Percentiles rank a stretch among this genome's conserved stretches.
phyloP scores from a whole-genome alignment of 2,329 filamentous ascomycete species.

The Cryphonectria japonica region DNA sequence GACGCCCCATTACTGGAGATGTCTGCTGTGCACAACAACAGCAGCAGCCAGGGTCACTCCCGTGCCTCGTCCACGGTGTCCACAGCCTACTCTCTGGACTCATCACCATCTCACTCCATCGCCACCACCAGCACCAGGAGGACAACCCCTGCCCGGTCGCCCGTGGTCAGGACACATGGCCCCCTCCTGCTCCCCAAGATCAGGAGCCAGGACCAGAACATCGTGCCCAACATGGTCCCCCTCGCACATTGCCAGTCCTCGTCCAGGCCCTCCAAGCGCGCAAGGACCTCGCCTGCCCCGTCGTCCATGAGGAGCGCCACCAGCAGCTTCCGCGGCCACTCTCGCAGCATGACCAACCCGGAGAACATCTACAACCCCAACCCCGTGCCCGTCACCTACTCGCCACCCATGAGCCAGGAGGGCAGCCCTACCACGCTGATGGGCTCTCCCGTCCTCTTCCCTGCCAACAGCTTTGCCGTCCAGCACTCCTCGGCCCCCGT shows the following conservation, averaged over 20 bases:
- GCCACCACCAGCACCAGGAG: slow-evolving; percentile 59
- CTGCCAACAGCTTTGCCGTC: slow-evolving; percentile 44
- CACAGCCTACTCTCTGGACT: slow-evolving; percentile 66
- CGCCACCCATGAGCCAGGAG: slow-evolving; percentile 40
- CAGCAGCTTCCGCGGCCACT: slow-evolving; percentile 50
- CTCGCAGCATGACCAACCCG: slow-evolving; percentile 64
- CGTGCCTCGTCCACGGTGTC: slow-evolving; percentile 69
- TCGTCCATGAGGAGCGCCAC: slow-evolving; percentile 33
- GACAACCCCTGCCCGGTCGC: slow-evolving; percentile 71
- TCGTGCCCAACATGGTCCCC: slow-evolving; percentile 56
- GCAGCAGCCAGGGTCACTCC: slow-evolving; percentile 50
- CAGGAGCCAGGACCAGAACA: slow-evolving; percentile 78
- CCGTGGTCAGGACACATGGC: slow-evolving; percentile 72
- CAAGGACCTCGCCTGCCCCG: slow-evolving; percentile 57
- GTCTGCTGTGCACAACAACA: slow-evolving; percentile 46
- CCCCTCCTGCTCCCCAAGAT: slow-evolving; percentile 85
- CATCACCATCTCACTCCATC: slow-evolving; percentile 66
- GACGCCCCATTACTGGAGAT: slow-evolving; percentile 61
- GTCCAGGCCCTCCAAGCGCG: slow-evolving; percentile 60
- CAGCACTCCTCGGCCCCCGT: slow-evolving; percentile 6
- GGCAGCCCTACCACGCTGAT: slow-evolving; percentile 54
- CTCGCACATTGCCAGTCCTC: slow-evolving; percentile 16
- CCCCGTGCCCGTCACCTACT: slow-evolving; percentile 37
- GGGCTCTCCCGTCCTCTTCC: slow-evolving; percentile 66
- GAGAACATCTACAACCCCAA: slow-evolving; percentile 52